Percentiles rank a stretch among this genome's conserved stretches.
These are phyloP conservation scores for Zasmidium citrigriseum DNA, from an alignment of 2,329 filamentous ascomycete genomes.

Conservation along the genomic window DNA sequence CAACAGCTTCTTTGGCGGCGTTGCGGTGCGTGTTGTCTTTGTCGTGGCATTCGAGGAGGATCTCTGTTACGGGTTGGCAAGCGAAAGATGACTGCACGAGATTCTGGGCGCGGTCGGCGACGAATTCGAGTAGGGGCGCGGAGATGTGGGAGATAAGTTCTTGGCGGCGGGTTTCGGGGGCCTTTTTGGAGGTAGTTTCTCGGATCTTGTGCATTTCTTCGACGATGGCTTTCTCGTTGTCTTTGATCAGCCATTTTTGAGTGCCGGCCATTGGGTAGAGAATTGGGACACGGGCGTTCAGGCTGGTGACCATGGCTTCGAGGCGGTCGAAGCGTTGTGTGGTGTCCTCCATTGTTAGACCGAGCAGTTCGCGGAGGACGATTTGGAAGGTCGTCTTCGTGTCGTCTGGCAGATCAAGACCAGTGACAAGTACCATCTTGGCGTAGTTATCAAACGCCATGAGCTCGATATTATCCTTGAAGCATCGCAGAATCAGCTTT, in stretches of 20 bases:
- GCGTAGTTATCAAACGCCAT: slow-evolving; percentile 81
- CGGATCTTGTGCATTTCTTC: slow-evolving; percentile 78
- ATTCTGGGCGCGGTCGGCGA: slow-evolving; percentile 66
- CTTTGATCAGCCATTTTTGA: slow-evolving; percentile 63
- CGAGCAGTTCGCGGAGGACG: slow-evolving; percentile 83
- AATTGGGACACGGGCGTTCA: slow-evolving; percentile 65
- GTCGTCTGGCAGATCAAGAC: slow-evolving; percentile 91
- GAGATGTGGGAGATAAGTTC: slow-evolving; percentile 77
- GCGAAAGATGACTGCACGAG: slow-evolving; percentile 78
- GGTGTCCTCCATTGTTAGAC: slow-evolving; percentile 57
- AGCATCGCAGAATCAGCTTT: slow-evolving; percentile 82
- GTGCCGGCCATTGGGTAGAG: slow-evolving; percentile 76
- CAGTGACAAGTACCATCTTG: slow-evolving; percentile 78
- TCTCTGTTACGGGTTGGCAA: slow-evolving; percentile 81
- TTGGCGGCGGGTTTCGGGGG: slow-evolving; percentile 70
- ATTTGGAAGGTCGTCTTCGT: slow-evolving; percentile 84
- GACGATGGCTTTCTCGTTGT: slow-evolving; percentile 65
- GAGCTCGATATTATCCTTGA: slow-evolving; percentile 83
- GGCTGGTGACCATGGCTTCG: slow-evolving; percentile 68
- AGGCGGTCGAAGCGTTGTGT: slow-evolving; percentile 48
- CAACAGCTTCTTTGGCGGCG: slow-evolving; percentile 67
- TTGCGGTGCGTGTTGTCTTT: slow-evolving; percentile 47
- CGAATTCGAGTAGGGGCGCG: slow-evolving; percentile 71
- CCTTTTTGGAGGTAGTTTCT: slow-evolving; percentile 88
- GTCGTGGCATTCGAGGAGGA: slow-evolving; percentile 76